phyloP scores from a whole-genome alignment of 1,284 basidiomycete genomes.

The Phylloboletellus chloephorus region DNA sequence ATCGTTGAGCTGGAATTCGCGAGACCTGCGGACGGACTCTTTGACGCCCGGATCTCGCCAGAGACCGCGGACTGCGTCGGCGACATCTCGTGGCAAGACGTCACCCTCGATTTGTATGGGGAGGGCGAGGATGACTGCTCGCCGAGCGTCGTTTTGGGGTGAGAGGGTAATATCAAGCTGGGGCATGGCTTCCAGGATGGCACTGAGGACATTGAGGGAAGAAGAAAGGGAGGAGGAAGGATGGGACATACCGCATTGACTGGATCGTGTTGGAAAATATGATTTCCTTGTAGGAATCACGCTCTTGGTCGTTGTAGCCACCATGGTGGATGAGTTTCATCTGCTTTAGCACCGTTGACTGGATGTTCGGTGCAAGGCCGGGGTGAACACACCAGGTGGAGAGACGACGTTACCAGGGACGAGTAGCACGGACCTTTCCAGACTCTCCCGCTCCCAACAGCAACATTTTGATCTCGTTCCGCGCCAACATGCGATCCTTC shows the following conservation, averaged over 20 bases:
- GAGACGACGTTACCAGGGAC: not conserved
- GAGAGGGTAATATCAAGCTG: constrained; percentile 52
- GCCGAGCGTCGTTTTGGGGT: constrained; percentile 70
- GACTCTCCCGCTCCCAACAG: constrained; percentile 91
- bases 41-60: constrained; percentile 88
- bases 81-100: constrained; percentile 70
- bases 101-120: constrained; percentile 86
- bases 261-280: constrained; percentile 96
- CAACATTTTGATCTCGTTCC: constrained; percentile 95
- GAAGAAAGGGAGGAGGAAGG: not conserved
- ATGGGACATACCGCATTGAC: constrained; percentile 73
- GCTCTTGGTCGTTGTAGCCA: constrained; percentile 86
- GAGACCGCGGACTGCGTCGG: constrained; percentile 77
- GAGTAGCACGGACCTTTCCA: constrained; percentile 58
- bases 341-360: constrained; percentile 93
- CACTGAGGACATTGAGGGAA: constrained; percentile 37
- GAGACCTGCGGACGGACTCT: constrained; percentile 78
- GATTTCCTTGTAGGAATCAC: constrained; percentile 96
- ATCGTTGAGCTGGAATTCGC: constrained; percentile 97
- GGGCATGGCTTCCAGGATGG: constrained; percentile 91
- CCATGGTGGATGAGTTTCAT: constrained; percentile 95
- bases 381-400: not conserved
- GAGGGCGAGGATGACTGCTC: constrained; percentile 72
- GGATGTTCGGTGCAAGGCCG: not conserved
- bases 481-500: constrained; percentile 84